A percentile compares a stretch with the other conserved stretches of the same genome.
These are phyloP conservation scores for Pyronema domesticum DNA, from an alignment of 495 filamentous ascomycete species.

Conservation along the genomic window DNA sequence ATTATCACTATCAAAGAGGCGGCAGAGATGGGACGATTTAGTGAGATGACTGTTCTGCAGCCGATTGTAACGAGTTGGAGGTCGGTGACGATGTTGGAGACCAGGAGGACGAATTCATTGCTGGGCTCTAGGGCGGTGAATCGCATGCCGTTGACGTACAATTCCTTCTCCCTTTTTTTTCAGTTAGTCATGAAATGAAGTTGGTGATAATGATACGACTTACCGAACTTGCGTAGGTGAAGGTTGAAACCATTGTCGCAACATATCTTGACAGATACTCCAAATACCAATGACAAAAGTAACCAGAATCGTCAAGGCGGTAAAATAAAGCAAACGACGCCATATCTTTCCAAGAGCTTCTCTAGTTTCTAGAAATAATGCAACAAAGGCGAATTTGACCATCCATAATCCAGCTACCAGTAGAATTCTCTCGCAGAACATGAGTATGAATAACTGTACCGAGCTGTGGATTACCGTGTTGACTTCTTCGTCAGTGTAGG, in stretches of 20 bases:
- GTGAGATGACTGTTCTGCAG: not conserved
- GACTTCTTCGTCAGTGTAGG: not conserved
- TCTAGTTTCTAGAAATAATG: not conserved
- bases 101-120: not conserved
- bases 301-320: not conserved
- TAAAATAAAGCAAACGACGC: not conserved
- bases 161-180: not conserved
- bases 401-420: not conserved
- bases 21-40: not conserved
- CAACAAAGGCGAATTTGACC: conserved; percentile 2
- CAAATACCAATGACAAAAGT: not conserved
- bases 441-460: not conserved
- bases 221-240: not conserved
- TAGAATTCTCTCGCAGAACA: not conserved
- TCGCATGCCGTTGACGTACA: conserved; percentile 1
- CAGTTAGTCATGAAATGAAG: not conserved
- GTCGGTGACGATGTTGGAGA: conserved; percentile 4
- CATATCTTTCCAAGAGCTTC: not conserved
- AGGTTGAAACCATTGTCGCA: not conserved
- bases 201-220: not conserved
- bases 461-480: not conserved
- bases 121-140: not conserved
- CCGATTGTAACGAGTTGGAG: not conserved
- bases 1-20: not conserved
- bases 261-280: not conserved